A percentile compares a stretch with the other conserved stretches of the same genome.
Evolutionary conservation across 257 asterid genomes (phyloP).

Genomic region (Cinchona pubescens): DNA sequence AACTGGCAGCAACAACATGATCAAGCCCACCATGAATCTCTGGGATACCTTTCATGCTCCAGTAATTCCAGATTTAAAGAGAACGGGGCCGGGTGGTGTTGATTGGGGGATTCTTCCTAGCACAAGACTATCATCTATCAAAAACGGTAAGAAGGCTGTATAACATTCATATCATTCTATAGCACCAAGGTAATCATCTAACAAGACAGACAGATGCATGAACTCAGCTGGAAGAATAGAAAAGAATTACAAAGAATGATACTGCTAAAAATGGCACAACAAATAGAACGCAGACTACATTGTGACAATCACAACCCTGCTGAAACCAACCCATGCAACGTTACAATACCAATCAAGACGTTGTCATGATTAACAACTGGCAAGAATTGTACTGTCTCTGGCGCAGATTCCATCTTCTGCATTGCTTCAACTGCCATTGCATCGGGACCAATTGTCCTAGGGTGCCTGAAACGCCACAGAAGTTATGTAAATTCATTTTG

Average conservation of each 20-base stretch:
- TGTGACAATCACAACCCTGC: constrained; percentile 31
- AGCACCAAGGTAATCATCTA: neutral
- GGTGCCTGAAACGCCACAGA: constrained; percentile 51
- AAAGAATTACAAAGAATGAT: constrained; percentile 44
- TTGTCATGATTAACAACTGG: constrained; percentile 64
- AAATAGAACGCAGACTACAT: neutral
- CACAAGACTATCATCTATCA: neutral
- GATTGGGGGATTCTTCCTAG: no score
- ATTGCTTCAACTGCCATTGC: constrained; percentile 94
- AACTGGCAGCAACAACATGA: neutral
- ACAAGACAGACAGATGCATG: no score
- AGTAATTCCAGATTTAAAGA: neutral
- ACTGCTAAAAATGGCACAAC: neutral
- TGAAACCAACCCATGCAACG: constrained; percentile 71
- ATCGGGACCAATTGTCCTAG: constrained; percentile 75
- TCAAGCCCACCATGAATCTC: neutral
- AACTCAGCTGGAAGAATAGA: neutral
- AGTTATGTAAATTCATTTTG: neutral
- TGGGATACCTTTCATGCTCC: neutral
- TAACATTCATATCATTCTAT: neutral
- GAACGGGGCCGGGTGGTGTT: no score
- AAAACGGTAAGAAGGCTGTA: no score
- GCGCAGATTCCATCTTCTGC: constrained; percentile 95
- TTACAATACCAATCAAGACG: constrained; percentile 74
- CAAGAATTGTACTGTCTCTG: constrained; percentile 93